Evolutionary conservation across 306 rosid species (phyloP).

Genomic region (Dicorynia guianensis): DNA sequence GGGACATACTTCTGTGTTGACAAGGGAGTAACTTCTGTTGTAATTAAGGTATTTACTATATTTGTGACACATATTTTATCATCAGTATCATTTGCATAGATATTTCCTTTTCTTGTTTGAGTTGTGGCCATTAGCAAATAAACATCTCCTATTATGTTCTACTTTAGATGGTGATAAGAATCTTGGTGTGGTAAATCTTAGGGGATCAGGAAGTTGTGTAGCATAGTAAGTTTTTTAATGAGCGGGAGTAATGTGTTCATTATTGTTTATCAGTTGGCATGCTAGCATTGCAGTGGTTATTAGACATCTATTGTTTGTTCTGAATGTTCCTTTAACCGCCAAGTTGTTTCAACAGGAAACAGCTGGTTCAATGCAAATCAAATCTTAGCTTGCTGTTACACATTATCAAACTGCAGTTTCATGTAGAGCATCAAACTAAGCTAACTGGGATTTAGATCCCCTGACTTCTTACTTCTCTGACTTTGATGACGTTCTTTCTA

Average conservation of each 20-base stretch:
- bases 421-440: neutral
- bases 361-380: neutral
- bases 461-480: no score
- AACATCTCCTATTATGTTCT: neutral
- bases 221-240: neutral
- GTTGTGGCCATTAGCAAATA: conserved; percentile 15
- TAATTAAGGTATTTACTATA: conserved; percentile 71
- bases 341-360: neutral
- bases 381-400: neutral
- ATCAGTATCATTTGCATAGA: conserved; percentile 12
- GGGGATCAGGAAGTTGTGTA: conserved; percentile 14
- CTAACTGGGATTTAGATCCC: no score
- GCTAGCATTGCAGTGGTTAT: neutral
- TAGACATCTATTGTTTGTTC: neutral
- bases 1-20: conserved; percentile 95
- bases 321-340: neutral
- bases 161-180: conserved; percentile 22
- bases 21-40: conserved; percentile 97
- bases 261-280: conserved; percentile 8
- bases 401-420: neutral
- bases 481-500: no score
- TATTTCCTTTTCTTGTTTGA: conserved; percentile 18
- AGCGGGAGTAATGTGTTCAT: conserved; percentile 8
- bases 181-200: conserved; percentile 16
- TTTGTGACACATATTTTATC: neutral